Percentiles rank a stretch among this genome's conserved stretches.
phyloP scores from a whole-genome alignment of 2,329 filamentous ascomycete species.

The Colletotrichum sublineola region DNA sequence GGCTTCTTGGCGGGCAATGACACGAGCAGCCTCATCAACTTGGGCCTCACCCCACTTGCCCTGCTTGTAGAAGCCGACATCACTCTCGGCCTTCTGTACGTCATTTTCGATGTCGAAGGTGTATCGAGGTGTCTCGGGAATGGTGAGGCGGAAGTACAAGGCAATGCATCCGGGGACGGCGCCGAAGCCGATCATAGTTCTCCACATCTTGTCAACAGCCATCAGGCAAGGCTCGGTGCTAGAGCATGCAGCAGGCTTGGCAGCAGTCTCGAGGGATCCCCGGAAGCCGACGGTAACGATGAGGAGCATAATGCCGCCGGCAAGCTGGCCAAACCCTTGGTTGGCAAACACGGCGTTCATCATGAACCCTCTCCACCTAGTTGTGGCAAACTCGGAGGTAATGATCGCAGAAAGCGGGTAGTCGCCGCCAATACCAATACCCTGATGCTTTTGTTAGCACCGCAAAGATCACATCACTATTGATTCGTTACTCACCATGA shows the following conservation, averaged over 20 bases:
- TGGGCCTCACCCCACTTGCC: slow-evolving; percentile 70
- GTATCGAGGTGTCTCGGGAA: slow-evolving; percentile 89
- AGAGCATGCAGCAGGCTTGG: slow-evolving; percentile 67
- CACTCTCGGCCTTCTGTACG: slow-evolving; percentile 78
- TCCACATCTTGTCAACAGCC: slow-evolving; percentile 72
- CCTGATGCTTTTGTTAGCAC: slow-evolving; percentile 35
- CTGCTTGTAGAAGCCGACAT: slow-evolving; percentile 80
- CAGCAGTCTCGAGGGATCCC: slow-evolving; percentile 67
- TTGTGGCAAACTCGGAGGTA: slow-evolving; percentile 74
- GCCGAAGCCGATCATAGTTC: slow-evolving; percentile 75
- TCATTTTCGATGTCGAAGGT: slow-evolving; percentile 86
- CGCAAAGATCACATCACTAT: not conserved
- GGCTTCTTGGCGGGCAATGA: slow-evolving; percentile 67
- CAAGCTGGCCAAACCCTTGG: slow-evolving; percentile 76
- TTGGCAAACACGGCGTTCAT: slow-evolving; percentile 77
- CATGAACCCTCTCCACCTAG: slow-evolving; percentile 74
- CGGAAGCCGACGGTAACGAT: slow-evolving; percentile 82
- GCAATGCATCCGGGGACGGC: slow-evolving; percentile 78
- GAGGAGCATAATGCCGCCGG: slow-evolving; percentile 78
- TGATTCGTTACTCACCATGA: slow-evolving; percentile 63
- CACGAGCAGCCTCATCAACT: slow-evolving; percentile 76
- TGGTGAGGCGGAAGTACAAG: slow-evolving; percentile 81
- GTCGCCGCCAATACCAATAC: slow-evolving; percentile 67
- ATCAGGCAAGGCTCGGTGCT: slow-evolving; percentile 63
- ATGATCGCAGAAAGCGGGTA: slow-evolving; percentile 78